Conservation (phyloP, 768 basidiomycete species). For the Mycena galericulata region DNA sequence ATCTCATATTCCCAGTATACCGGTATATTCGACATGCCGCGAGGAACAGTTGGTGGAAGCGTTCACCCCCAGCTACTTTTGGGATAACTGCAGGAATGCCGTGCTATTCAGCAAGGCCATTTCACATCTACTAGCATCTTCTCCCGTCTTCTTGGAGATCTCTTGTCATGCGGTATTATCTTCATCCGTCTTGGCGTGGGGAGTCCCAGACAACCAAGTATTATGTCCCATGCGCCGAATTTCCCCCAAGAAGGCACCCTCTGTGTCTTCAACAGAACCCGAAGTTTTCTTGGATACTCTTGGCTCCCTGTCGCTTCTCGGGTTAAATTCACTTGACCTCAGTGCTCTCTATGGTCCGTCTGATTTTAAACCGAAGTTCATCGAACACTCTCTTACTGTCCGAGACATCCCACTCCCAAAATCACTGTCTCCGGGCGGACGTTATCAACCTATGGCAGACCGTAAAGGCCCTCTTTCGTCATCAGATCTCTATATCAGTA, state of each 20-base stretch:
- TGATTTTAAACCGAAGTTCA: slow-evolving; percentile 3
- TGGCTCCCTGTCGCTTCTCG: slow-evolving; percentile 10
- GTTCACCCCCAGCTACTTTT: slow-evolving; percentile 12
- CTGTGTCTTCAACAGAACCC: not conserved
- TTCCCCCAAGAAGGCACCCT: not conserved
- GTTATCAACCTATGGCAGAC: not conserved
- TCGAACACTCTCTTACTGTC: not conserved
- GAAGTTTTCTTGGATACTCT: not conserved
- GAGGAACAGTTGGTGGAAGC: not conserved
- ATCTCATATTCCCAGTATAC: slow-evolving; percentile 9
- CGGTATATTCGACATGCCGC: slow-evolving; percentile 13
- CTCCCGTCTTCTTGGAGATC: slow-evolving; percentile 15
- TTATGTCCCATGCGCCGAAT: slow-evolving; percentile 22
- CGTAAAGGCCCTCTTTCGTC: slow-evolving; percentile 9
- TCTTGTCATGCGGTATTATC: slow-evolving; percentile 17
- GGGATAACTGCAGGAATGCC: slow-evolving; percentile 15
- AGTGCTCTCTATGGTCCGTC: slow-evolving; percentile 14
- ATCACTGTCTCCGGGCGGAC: not conserved
- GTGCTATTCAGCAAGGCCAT: slow-evolving; percentile 11
- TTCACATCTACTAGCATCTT: not conserved
- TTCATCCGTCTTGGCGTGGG: not conserved
- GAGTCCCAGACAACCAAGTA: not conserved
- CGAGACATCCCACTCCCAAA: not conserved
- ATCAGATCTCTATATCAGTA: slow-evolving; percentile 4
- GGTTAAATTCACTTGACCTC: not conserved